Base-by-base conservation (phyloP, 2,329 filamentous ascomycete genomes). In the Alternaria sp. region DNA sequence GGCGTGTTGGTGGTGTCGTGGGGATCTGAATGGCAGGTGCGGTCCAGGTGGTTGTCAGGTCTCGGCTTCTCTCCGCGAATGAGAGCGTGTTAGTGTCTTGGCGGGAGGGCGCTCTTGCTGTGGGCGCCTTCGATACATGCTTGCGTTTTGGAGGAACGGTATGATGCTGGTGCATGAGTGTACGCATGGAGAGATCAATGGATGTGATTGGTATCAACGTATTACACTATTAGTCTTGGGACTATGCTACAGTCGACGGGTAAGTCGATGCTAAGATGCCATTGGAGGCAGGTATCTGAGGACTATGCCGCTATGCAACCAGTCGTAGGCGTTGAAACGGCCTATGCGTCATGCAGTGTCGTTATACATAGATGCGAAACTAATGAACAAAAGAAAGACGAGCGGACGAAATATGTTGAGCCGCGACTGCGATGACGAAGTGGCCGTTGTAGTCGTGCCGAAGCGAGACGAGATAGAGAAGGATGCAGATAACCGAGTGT, bases 401-500 rank as follows among this genome's bases (percentile, higher is more conserved):
- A 18, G 53, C 10, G 18, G 15, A 44, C 21, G 3, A 37, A 56
- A 33, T 9, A 12, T 44, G 33, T 14, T 23, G 9, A 30, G 47
- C 6, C 45, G 37, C 26, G 9, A 44, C 12, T 28, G 5, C 11
- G 25, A 50, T 57, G 53, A 61, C 53, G 45, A 56, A 15, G n/a
- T 45, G 37, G 33, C 28, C 11, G 18, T 54, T n/a, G 51, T 25
- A 6, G 25, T 37, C 20, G 23, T 45, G 37, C 41, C 43, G 46
- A 45, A 58, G 33, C 33, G 54, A 61, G n/a, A 25, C 15, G 20
- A 15, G 26, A 28, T 51, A 18, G 25, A 58, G 15, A 37, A 58
- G n/a, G 37, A 37, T n/a, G 47, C 14, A 45, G 37, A 46, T 47
- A 37, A 30, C 37, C 54, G 46, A 61, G 59, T 58, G 44, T 53